Evolutionary conservation across 148 eudicot genomes (phyloP), one percentile per base, ranked within the genome.

Genomic region (Diospyros lotus): DNA sequence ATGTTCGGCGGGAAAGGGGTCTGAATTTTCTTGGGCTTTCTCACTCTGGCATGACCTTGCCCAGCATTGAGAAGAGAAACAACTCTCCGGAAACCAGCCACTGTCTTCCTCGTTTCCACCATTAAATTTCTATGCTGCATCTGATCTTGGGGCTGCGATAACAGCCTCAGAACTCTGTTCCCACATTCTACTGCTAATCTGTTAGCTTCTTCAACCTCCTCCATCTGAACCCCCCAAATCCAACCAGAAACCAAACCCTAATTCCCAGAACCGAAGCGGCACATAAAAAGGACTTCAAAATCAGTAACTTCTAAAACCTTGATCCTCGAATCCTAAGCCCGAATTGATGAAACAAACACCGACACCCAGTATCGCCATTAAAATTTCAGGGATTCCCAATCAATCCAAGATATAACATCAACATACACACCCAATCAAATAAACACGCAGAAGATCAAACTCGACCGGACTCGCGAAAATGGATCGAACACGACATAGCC

Each of bases 181-280:
- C 97, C 85, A 84, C 94, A 86, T 72, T 93, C 95, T 64, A 96
- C 84, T 4, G 99, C 99, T 50, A 82, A 82, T 85, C 79, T 87
- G 58, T 88, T 91, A 77, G 89, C 97, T 85, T 84, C 94, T 80
- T 91, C 99, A 83, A 96, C 83, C 52, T 83, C 90, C 81, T 94
- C 97, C 99, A 93, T 92, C 65, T 82, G 52, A 60, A 28, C 28
- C 59, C 73, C 72, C 69, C 62, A 50, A 72, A 54, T 5, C 41
- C 28, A 73, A 38, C 14, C 42, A 71, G 43, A 18, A 66, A 64
- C 2, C 7, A 68, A 74, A 18, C 56, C 58, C 58, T 44, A 61
- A 59, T 46, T 61, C 4, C 43, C 58, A 61, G 43, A 48, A 74
- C 59, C 72, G 44, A 40, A 13, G 1, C 6, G 46, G 50, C 69